Percentiles rank a stretch among this genome's conserved stretches.
phyloP scores from a whole-genome alignment of 2,329 filamentous ascomycete species.

The Exophiala bonariae region DNA sequence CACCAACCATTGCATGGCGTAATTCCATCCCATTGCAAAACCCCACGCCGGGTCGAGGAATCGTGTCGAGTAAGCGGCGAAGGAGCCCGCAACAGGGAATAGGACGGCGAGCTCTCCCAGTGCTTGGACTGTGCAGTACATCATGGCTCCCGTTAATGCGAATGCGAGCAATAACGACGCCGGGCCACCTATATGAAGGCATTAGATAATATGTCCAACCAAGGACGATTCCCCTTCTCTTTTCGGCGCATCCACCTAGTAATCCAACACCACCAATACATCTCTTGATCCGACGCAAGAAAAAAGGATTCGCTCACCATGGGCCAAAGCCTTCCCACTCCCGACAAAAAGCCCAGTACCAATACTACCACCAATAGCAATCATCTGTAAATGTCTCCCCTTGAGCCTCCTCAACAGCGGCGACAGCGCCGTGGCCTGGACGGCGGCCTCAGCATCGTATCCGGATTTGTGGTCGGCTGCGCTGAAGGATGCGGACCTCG shows the following conservation, averaged over 20 bases:
- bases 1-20: conserved; percentile 81
- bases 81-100: conserved; percentile 89
- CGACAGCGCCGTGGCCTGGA: conserved; percentile 30
- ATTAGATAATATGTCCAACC: conserved; percentile 47
- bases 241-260: too few relatives aligned
- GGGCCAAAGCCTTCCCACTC: conserved; percentile 66
- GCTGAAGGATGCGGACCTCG: conserved; percentile 24
- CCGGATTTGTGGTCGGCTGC: conserved; percentile 14
- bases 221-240: too few relatives aligned
- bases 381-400: conserved; percentile 33
- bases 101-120: conserved; percentile 88
- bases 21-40: conserved; percentile 53
- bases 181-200: conserved; percentile 59
- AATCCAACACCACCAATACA: too few relatives aligned
- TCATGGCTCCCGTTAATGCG: conserved; percentile 75
- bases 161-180: conserved; percentile 79
- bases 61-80: conserved; percentile 86
- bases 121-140: conserved; percentile 89
- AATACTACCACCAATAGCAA: conserved; percentile 86
- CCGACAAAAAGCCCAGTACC: conserved; percentile 88
- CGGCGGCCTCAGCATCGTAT: conserved; percentile 32
- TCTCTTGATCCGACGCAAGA: too few relatives aligned
- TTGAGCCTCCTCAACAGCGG: conserved; percentile 32
- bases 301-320: conserved; percentile 6
- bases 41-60: conserved; percentile 76